A percentile compares a stretch with the other conserved stretches of the same genome.
phyloP scores from a whole-genome alignment of 2,329 filamentous ascomycete genomes.

The Ceratocystis diversiconidia region DNA sequence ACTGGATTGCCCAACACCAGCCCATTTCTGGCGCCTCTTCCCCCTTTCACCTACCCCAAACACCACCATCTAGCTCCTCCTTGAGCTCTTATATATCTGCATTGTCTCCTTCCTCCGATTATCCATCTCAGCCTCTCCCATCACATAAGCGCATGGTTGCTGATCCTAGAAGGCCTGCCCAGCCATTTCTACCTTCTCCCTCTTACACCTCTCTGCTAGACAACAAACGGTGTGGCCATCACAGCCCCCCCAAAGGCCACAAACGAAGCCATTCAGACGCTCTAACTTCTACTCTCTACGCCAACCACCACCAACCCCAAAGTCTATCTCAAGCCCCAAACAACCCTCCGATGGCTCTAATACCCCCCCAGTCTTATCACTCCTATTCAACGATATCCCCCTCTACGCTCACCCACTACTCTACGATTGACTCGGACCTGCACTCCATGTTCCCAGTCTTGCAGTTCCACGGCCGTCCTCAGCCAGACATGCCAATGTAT shows the following conservation, averaged over 20 bases:
- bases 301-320: background rate
- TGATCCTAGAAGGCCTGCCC: background rate
- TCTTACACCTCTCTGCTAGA: background rate
- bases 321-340: background rate
- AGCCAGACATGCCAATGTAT: conserved; percentile 17
- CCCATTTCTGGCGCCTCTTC: background rate
- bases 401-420: background rate
- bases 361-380: background rate
- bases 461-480: conserved; percentile 14
- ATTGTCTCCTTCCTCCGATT: conserved; percentile 1
- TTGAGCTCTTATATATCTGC: background rate
- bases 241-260: background rate
- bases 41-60: background rate
- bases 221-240: background rate
- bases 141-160: background rate
- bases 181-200: background rate
- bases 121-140: background rate
- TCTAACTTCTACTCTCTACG: background rate
- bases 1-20: conserved; percentile 15
- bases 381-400: background rate
- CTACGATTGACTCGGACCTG: conserved; percentile 11
- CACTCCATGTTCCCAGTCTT: conserved; percentile 17
- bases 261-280: background rate
- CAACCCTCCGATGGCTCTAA: background rate
- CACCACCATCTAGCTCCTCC: background rate